Base-by-base conservation (phyloP, 1,139 yeast species). In the Hansenula lynferdii region DNA sequence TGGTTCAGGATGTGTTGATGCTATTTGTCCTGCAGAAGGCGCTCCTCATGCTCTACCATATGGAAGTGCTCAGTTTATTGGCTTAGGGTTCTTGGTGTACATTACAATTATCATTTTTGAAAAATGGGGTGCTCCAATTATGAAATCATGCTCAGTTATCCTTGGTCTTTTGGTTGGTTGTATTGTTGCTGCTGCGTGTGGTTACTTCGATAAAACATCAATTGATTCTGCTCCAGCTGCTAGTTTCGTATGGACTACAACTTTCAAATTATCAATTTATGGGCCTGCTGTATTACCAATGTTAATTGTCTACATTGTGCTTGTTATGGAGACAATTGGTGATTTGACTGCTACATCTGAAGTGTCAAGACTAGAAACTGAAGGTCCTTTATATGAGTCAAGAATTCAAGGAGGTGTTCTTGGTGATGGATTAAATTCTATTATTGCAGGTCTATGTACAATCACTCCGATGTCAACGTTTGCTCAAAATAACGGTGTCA, bases 401-500 rank as follows among this genome's bases (percentile, higher is more conserved):
- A 72, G 97, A 60, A 73, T 89, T 48, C 96, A 89, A 66, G 96
- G 96, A 51, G 97, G 96, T 61, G 73, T 89, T 35, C 70, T 87
- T 37, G 94, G 94, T 23, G 96, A 87, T 60, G 80, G 78, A 22
- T 40, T 60, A 35, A 84, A 85, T 41, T 92, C 95, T 42, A 53
- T 83, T 25, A 50, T 86, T 8, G 82, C 94, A 7, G 89, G 89
- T 16, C 69, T 87, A 40, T 70, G 76, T 70, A 81, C 89, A 12
- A 69, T 84, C 43, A 83, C 95, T 33, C 95, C 96, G 42, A 72
- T 87, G 77, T 80, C 92, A 14, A 82, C 92, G 0, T 87, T 87
- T 67, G 96, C 96, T 12, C 96, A 87, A 62, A 89, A 87, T 64
- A 89, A 89, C 59, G 96, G 96, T 67, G 95, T 87, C 44, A 86